phyloP scores from a whole-genome alignment of 2,329 filamentous ascomycete species.

The Diaporthe ampelina region DNA sequence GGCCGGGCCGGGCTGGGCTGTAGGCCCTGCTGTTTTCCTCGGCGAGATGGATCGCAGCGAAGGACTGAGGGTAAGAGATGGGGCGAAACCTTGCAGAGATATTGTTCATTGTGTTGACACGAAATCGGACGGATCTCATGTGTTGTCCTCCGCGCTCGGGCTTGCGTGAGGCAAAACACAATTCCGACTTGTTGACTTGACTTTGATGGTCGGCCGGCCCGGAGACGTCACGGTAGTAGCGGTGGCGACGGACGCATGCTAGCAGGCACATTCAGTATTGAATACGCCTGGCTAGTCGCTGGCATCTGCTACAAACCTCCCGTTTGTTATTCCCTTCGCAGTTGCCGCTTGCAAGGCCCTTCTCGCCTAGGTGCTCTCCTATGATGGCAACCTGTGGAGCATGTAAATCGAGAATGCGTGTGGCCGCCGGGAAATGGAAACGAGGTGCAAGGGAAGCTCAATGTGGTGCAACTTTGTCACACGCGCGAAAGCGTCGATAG shows the following conservation, averaged over 20 bases:
- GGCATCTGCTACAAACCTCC: slow-evolving; percentile 36
- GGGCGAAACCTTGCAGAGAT: slow-evolving; percentile 12
- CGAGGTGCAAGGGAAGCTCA: background rate
- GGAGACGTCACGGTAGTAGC: slow-evolving; percentile 22
- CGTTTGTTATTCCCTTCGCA: background rate
- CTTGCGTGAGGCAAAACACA: slow-evolving; percentile 17
- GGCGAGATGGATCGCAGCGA: slow-evolving; percentile 2
- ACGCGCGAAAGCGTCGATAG: slow-evolving; percentile 15
- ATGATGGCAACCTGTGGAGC: background rate
- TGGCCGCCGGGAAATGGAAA: slow-evolving; percentile 31
- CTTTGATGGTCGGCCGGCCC: slow-evolving; percentile 13
- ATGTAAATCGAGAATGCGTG: slow-evolving; percentile 16
- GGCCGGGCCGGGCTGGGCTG: slow-evolving; percentile 6
- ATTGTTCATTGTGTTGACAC: background rate
- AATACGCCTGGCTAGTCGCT: background rate
- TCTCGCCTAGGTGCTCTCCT: background rate
- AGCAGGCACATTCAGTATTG: background rate
- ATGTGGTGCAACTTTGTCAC: slow-evolving; percentile 15
- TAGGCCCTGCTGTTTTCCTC: background rate
- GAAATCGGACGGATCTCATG: background rate
- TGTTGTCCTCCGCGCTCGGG: slow-evolving; percentile 15
- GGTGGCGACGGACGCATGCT: background rate
- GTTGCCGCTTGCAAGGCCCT: slow-evolving; percentile 26
- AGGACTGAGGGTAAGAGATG: background rate
- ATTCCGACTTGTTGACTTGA: slow-evolving; percentile 3